Evolutionary conservation across 208 protist species (phyloP).

Genomic region (Acanthamoeba lenticulata): DNA sequence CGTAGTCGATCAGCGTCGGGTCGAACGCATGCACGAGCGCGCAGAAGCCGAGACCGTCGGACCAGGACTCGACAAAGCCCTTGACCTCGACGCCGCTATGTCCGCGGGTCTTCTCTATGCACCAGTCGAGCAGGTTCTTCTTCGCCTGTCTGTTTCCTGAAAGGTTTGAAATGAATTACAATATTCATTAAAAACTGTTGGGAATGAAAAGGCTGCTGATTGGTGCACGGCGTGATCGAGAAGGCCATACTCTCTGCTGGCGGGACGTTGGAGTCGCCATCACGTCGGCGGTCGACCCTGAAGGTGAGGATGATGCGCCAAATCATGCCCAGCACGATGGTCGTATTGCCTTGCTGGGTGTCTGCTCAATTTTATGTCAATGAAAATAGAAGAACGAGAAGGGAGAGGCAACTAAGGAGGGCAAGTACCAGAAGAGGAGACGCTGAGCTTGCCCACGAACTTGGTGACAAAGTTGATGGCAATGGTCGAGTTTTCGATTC

Average conservation of each 20-base stretch:
- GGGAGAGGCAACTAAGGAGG: neutral
- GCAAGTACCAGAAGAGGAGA: neutral
- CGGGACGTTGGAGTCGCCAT: neutral
- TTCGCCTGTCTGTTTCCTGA: neutral
- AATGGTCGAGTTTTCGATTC: neutral
- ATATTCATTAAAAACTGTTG: too few relatives aligned
- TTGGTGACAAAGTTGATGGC: neutral
- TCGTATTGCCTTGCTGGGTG: neutral
- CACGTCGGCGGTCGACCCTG: neutral
- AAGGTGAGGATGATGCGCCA: conserved; percentile 20
- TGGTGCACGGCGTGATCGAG: neutral
- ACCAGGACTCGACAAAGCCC: neutral
- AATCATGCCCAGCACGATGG: neutral
- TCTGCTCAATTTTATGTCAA: neutral
- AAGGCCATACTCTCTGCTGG: neutral
- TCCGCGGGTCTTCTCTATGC: neutral
- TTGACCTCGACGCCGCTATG: neutral
- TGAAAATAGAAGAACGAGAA: neutral
- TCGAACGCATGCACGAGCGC: neutral
- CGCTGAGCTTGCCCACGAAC: neutral
- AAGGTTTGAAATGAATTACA: too few relatives aligned
- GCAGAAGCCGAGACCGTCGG: conserved; percentile 16
- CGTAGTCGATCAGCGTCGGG: too few relatives aligned
- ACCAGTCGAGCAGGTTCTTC: neutral
- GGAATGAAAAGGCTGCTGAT: too few relatives aligned